Evolutionary conservation across 768 basidiomycete species (phyloP).

Genomic region (Pleurotus salmoneostramineus): DNA sequence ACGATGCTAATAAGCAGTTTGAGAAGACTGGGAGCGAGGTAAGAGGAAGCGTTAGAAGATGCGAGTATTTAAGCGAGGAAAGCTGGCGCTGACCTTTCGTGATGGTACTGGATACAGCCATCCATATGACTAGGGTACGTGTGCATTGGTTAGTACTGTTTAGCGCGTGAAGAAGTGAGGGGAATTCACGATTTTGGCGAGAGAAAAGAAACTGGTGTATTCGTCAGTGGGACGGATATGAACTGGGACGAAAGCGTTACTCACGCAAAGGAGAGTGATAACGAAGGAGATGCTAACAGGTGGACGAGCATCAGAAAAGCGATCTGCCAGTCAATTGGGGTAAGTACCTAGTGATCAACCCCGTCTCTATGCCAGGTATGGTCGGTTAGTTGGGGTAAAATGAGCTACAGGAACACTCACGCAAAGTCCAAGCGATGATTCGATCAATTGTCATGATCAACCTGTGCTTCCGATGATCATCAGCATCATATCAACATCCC

Average conservation of each 20-base stretch:
- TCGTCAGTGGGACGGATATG: not conserved
- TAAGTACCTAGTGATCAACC: constrained; percentile 1
- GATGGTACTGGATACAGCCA: constrained; percentile 3
- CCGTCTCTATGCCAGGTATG: not conserved
- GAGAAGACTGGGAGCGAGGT: not conserved
- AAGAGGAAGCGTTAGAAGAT: not conserved
- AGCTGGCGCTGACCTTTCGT: not conserved
- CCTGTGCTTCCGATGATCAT: not conserved
- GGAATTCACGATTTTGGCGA: not conserved
- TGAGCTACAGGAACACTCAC: not conserved
- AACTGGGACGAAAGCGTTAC: not conserved
- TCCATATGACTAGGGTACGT: not conserved
- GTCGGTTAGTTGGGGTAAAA: not conserved
- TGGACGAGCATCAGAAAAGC: not conserved
- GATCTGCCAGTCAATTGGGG: not conserved
- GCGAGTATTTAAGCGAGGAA: not conserved
- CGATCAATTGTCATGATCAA: not conserved
- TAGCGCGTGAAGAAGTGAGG: not conserved
- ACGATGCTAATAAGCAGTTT: not conserved
- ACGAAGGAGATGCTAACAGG: not conserved
- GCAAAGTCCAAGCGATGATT: not conserved
- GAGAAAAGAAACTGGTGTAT: not conserved
- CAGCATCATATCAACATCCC: not conserved
- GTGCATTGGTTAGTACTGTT: too few species aligned
- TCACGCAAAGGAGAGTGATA: constrained; percentile 4